Base-by-base conservation (phyloP, 176 grass and related monocot species). In the Themeda triandra region DNA sequence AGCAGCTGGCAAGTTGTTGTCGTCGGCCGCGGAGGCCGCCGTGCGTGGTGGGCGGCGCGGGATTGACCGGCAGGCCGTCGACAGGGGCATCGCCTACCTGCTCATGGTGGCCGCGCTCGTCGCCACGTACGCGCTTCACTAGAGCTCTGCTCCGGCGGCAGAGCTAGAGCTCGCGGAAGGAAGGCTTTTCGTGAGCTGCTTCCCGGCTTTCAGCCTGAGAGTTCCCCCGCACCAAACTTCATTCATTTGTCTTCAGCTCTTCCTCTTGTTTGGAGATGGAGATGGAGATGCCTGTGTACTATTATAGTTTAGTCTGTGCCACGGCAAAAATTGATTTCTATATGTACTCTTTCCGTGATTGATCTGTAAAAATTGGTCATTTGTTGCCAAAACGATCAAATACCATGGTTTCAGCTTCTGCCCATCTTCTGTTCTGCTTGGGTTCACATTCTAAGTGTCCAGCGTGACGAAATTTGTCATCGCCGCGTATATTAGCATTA, bases 121-220 rank as follows among this genome's bases (percentile, higher is more conserved):
- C 67, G 63, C 79, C 78, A 95, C 93, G 2, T 92, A 92, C 81
- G 66, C 84, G 51, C 67, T 95, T 28, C 93, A 95, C 35, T 95
- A 49, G 79, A 30, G 58, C 42, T 37, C 64, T 13, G 74, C 63
- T 77, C 29, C 27, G 6, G n/a, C 21, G 3, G 23, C 56, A 44
- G 42, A 84, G 72, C 39, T 41, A n/a, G 9, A 6, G 17, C 36
- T 48, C 14, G 6, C 45, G 45, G n/a, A 18, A 4, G 15, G 5
- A 27, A 39, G 48, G 8, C 32, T 33, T 33, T 10, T 71, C 13
- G 58, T 56, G 53, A 10, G 53, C 53, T 56, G 19, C 21, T 56
- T n/a, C 53, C 53, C 53, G 53, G 7, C 53, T n/a, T 7, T 56
- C 71, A 2, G 21, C 77, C n/a, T 17, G 59, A 54, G 59, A 70